phyloP scores from a whole-genome alignment of 176 grass and related monocot species.

The Cenchrus purpureus region DNA sequence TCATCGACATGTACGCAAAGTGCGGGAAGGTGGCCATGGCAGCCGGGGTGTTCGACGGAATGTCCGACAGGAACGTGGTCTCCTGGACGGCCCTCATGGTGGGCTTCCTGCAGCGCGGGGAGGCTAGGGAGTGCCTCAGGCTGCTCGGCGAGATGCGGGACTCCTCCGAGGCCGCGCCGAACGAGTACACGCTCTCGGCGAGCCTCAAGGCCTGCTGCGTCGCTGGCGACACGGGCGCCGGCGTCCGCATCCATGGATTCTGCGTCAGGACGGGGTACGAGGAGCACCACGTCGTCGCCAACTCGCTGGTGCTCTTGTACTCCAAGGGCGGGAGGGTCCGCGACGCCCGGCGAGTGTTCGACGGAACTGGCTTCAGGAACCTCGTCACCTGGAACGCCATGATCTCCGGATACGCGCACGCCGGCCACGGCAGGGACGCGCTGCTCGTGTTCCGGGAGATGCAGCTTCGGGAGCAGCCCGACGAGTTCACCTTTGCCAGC shows the following conservation, averaged over 20 bases:
- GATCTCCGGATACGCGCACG: slow-evolving; percentile 47
- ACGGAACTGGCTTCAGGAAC: slow-evolving; percentile 14
- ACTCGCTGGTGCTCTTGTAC: slow-evolving; percentile 52
- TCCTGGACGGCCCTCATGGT: slow-evolving; percentile 70
- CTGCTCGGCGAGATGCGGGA: slow-evolving; percentile 29
- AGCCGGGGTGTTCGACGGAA: slow-evolving; percentile 49
- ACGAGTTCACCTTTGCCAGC: slow-evolving; percentile 64
- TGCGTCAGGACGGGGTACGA: slow-evolving; percentile 52
- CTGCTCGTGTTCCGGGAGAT: slow-evolving; percentile 49
- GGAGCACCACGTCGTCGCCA: slow-evolving; percentile 43
- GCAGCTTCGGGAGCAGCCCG: slow-evolving; percentile 20
- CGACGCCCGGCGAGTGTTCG: slow-evolving; percentile 45
- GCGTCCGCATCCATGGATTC: slow-evolving; percentile 34
- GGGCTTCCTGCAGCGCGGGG: slow-evolving; percentile 48
- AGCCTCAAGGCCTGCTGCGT: slow-evolving; percentile 51
- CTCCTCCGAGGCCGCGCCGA: slow-evolving; percentile 36
- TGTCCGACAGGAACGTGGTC: slow-evolving; percentile 50
- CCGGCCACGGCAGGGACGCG: slow-evolving; percentile 14
- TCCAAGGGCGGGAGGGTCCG: slow-evolving; percentile 37
- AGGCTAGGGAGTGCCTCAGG: slow-evolving; percentile 21
- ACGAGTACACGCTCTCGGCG: slow-evolving; percentile 60
- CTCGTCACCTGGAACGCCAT: slow-evolving; percentile 50
- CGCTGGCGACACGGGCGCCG: slow-evolving; percentile 21
- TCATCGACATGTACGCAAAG: slow-evolving; percentile 59
- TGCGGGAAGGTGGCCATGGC: slow-evolving; percentile 33